phyloP scores from a whole-genome alignment of 2,329 filamentous ascomycete genomes.

The Xylogone sp. region DNA sequence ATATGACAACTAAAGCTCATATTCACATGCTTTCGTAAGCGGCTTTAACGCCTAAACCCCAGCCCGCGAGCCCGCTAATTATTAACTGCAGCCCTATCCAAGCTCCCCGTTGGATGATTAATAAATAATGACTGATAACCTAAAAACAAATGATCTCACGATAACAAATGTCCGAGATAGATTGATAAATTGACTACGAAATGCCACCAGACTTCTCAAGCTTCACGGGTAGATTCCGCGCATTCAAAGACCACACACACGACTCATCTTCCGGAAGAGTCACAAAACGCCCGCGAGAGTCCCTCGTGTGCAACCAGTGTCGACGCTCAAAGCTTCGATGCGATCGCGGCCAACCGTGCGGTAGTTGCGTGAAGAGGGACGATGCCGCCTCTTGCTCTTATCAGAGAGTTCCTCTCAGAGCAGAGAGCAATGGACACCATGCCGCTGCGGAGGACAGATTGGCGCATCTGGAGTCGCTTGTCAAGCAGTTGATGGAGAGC shows the following conservation, averaged over 20 bases:
- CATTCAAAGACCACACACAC: background rate
- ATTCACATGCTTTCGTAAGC: too few relatives aligned
- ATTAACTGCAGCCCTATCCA: too few relatives aligned
- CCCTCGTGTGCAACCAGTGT: conserved; percentile 12
- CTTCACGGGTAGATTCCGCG: conserved; percentile 10
- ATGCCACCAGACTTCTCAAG: conserved; percentile 3
- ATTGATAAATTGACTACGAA: too few relatives aligned
- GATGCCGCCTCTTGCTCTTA: conserved; percentile 14
- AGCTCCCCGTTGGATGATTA: too few relatives aligned
- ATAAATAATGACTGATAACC: too few relatives aligned
- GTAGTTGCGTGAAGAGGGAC: conserved; percentile 12
- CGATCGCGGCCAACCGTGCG: conserved; percentile 15
- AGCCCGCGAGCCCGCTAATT: too few relatives aligned
- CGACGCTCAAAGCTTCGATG: conserved; percentile 16
- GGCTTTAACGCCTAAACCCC: too few relatives aligned
- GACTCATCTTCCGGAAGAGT: conserved; percentile 2
- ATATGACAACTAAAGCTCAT: too few relatives aligned
- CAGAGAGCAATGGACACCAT: background rate
- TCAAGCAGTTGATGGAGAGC: conserved; percentile 12
- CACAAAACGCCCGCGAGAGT: conserved; percentile 7
- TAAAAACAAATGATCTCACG: too few relatives aligned
- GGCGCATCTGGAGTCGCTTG: conserved; percentile 10
- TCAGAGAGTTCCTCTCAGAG: background rate
- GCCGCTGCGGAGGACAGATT: conserved; percentile 11
- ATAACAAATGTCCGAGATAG: too few relatives aligned